phyloP scores from a whole-genome alignment of 2,329 filamentous ascomycete genomes.

The Colletotrichum cereale region DNA sequence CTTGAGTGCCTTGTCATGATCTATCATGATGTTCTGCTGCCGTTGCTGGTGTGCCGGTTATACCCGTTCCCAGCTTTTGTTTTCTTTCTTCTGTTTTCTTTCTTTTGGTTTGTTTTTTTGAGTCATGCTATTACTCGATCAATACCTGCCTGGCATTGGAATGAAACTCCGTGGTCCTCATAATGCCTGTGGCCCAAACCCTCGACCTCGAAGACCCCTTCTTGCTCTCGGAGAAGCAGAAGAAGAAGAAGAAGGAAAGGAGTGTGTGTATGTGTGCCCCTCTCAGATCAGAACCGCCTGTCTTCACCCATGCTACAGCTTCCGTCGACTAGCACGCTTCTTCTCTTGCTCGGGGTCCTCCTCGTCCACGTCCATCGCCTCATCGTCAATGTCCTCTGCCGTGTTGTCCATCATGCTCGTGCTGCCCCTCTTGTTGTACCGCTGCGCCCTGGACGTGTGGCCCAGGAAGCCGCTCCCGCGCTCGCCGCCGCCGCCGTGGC shows the following conservation, averaged over 20 bases:
- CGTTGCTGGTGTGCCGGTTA: not conserved
- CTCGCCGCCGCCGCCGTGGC: constrained; percentile 31
- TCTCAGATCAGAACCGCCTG: not conserved
- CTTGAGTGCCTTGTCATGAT: constrained; percentile 22
- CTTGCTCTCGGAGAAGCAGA: too few species aligned
- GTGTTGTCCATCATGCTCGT: constrained; percentile 56
- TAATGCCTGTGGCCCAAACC: not conserved
- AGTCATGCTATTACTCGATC: not conserved
- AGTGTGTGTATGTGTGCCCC: not conserved
- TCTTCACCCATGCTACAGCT: constrained; percentile 56
- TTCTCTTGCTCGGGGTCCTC: constrained; percentile 60
- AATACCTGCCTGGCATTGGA: not conserved
- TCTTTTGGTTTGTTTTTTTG: not conserved
- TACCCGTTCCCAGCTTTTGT: not conserved
- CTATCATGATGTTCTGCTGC: constrained; percentile 25
- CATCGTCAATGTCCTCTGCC: constrained; percentile 56
- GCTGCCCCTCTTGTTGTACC: constrained; percentile 41
- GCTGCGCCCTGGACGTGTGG: constrained; percentile 44
- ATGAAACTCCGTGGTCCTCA: not conserved
- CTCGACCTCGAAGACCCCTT: not conserved
- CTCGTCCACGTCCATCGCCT: constrained; percentile 69
- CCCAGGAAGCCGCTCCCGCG: constrained; percentile 29
- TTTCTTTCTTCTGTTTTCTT: not conserved
- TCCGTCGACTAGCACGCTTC: constrained; percentile 66
- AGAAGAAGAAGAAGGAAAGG: too few species aligned